Percentiles rank a stretch among this genome's conserved stretches.
phyloP scores from a whole-genome alignment of 495 filamentous ascomycete genomes.

The Penicillium malachiteum region DNA sequence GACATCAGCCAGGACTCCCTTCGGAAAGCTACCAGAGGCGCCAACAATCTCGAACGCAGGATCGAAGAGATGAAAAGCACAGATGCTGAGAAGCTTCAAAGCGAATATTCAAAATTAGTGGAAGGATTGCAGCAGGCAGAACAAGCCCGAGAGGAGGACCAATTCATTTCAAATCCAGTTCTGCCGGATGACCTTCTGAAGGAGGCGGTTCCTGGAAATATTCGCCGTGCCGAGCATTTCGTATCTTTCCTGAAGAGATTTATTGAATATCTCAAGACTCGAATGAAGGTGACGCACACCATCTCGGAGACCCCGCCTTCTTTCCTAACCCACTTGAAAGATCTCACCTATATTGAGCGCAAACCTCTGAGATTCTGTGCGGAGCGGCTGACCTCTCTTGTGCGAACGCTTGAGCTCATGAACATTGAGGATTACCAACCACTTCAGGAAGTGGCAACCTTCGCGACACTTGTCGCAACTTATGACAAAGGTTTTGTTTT shows the following conservation, averaged over 20 bases:
- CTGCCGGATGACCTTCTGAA: constrained; percentile 45
- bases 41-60: constrained; percentile 82
- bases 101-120: constrained; percentile 93
- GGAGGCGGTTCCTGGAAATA: constrained; percentile 96
- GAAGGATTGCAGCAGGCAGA: constrained; percentile 87
- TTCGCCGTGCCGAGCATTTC: constrained; percentile 94
- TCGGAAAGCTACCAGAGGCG: constrained; percentile 82
- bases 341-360: constrained; percentile 95
- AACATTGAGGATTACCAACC: constrained; percentile 98
- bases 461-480: constrained; percentile 95
- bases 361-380: constrained; percentile 96
- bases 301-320: constrained; percentile 96
- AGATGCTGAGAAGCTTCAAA: constrained; percentile 89
- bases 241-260: constrained; percentile 92
- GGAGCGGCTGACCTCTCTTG: constrained; percentile 90
- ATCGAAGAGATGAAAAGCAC: constrained; percentile 90
- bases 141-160: constrained; percentile 84
- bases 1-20: constrained; percentile 94
- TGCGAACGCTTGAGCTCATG: constrained; percentile 91
- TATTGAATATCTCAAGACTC: constrained; percentile 96
- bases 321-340: constrained; percentile 89
- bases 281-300: constrained; percentile 97
- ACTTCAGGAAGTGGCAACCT: constrained; percentile 96
- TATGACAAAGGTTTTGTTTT: constrained; percentile 97
- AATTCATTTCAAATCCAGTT: constrained; percentile 91